Conservation (phyloP, 2,329 filamentous ascomycete genomes). For the Xylariaceae sp. region DNA sequence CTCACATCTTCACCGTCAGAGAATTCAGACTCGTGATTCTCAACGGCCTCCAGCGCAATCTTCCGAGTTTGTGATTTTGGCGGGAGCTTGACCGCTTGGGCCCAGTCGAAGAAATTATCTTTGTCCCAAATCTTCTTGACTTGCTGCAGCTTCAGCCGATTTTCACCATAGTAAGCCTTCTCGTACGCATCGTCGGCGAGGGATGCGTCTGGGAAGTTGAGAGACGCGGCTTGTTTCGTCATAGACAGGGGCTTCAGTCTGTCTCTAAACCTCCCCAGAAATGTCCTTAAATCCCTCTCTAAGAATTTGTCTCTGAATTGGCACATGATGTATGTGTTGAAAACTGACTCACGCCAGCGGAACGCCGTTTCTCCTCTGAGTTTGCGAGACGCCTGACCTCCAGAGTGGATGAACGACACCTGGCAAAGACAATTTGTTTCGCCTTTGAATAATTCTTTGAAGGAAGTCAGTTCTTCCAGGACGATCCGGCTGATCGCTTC, state of each 20-base stretch:
- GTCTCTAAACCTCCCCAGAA: conserved; percentile 23
- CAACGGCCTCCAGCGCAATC: background rate
- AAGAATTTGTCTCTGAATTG: conserved; percentile 33
- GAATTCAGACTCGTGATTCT: background rate
- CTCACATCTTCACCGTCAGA: background rate
- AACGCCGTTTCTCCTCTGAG: conserved; percentile 29
- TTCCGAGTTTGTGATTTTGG: background rate
- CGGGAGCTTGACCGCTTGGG: conserved; percentile 23
- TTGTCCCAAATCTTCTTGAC: conserved; percentile 32
- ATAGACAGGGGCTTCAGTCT: conserved; percentile 22
- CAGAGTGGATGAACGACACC: conserved; percentile 31
- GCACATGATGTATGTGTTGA: conserved; percentile 31
- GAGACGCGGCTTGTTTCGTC: conserved; percentile 21
- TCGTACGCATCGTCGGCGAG: conserved; percentile 16
- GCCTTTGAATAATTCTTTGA: conserved; percentile 1
- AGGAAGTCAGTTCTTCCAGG: conserved; percentile 13
- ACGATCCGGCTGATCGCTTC: conserved; percentile 18
- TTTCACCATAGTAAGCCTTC: conserved; percentile 33
- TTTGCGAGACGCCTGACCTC: background rate
- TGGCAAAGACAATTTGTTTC: conserved; percentile 16
- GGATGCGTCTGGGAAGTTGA: conserved; percentile 31
- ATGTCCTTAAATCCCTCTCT: conserved; percentile 28
- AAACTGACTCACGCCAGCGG: conserved; percentile 29
- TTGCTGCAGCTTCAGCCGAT: conserved; percentile 19
- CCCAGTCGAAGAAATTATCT: conserved; percentile 28